Evolutionary conservation across 2,329 filamentous ascomycete species (phyloP).

Genomic region (Orbilia ellipsospora): DNA sequence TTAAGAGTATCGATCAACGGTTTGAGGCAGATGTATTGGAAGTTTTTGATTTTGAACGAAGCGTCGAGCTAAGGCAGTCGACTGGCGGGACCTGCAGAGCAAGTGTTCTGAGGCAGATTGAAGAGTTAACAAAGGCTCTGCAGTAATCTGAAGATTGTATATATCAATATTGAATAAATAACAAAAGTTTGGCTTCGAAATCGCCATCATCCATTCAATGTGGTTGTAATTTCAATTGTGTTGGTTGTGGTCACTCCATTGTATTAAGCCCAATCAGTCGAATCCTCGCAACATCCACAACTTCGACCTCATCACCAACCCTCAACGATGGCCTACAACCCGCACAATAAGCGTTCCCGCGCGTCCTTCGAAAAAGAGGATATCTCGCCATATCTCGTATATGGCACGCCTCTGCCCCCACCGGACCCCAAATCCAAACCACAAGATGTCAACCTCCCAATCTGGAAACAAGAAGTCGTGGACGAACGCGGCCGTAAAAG

Average conservation of each 20-base stretch:
- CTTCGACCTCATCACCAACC: background rate
- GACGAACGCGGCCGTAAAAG: conserved; percentile 91
- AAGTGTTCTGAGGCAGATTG: conserved; percentile 73
- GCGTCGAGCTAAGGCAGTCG: conserved; percentile 81
- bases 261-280: background rate
- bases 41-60: conserved; percentile 82
- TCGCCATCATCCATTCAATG: background rate
- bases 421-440: conserved; percentile 80
- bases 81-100: conserved; percentile 81
- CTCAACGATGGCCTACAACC: conserved; percentile 34
- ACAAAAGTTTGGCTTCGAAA: conserved; percentile 4
- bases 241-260: background rate
- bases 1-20: conserved; percentile 74
- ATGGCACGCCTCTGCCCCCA: conserved; percentile 85
- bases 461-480: conserved; percentile 98
- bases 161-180: background rate
- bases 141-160: background rate
- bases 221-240: background rate
- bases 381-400: conserved; percentile 78
- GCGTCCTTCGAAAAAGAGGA: conserved; percentile 74
- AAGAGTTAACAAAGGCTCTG: conserved; percentile 62
- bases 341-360: conserved; percentile 75
- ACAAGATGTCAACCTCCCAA: conserved; percentile 87
- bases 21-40: conserved; percentile 77
- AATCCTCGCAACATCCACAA: background rate